Percentiles rank a stretch among this genome's conserved stretches.
Conservation (phyloP, 169 alveolate genomes). For the Plasmodium ovale region DNA sequence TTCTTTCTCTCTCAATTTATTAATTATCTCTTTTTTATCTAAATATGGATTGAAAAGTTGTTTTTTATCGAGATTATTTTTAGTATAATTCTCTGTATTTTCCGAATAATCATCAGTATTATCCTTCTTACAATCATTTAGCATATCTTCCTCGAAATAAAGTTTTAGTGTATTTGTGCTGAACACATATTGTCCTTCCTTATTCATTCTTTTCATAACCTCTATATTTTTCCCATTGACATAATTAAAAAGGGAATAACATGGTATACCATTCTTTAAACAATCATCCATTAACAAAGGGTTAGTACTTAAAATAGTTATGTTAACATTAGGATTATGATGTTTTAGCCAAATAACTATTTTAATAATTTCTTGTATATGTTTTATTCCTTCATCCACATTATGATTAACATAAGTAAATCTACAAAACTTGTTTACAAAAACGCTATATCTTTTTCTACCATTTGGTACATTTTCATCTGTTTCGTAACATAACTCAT, state of each 20-base stretch:
- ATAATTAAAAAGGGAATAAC: conserved; percentile 69
- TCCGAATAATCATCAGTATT: background rate
- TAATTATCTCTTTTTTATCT: conserved; percentile 80
- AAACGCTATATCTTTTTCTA: conserved; percentile 44
- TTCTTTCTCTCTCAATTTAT: conserved; percentile 89
- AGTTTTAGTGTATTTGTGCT: conserved; percentile 53
- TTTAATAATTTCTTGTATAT: conserved; percentile 61
- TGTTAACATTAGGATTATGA: conserved; percentile 21
- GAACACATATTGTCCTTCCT: conserved; percentile 12
- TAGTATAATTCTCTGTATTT: background rate
- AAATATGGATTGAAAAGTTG: conserved; percentile 82
- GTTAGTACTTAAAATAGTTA: conserved; percentile 45
- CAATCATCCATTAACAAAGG: conserved; percentile 76
- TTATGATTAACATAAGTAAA: conserved; percentile 69
- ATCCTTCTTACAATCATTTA: conserved; percentile 30
- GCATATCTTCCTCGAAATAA: conserved; percentile 69
- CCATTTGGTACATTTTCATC: conserved; percentile 36
- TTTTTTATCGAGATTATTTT: conserved; percentile 78
- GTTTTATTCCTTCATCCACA: conserved; percentile 5
- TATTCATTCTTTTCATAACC: conserved; percentile 49
- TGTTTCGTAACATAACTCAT: conserved; percentile 53
- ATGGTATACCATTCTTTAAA: conserved; percentile 56
- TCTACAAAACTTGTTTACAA: conserved; percentile 64
- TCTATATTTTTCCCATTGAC: too few species aligned
- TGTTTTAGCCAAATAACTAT: conserved; percentile 71